A percentile compares a stretch with the other conserved stretches of the same genome.
These are phyloP conservation scores for Leptographium radiaticola DNA, from an alignment of 2,329 filamentous ascomycete species.

Conservation along the genomic window DNA sequence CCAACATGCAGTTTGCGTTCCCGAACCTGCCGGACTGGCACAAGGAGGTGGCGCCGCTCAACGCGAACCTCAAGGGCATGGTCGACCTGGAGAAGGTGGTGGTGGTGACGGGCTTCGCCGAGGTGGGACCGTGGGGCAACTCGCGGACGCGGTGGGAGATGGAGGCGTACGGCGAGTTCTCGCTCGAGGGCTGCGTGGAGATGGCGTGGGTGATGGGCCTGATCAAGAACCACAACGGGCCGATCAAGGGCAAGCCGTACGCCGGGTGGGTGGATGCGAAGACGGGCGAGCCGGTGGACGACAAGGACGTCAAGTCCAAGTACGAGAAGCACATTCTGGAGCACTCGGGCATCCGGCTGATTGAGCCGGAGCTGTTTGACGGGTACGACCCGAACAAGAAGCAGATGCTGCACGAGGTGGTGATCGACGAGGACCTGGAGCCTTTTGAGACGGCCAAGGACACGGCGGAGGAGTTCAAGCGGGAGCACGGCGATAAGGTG, in stretches of 20 bases:
- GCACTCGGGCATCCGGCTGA: constrained; percentile 92
- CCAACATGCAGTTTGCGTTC: constrained; percentile 97
- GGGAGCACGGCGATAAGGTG: constrained; percentile 93
- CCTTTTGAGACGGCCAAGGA: constrained; percentile 97
- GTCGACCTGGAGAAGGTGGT: constrained; percentile 97
- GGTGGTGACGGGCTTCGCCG: constrained; percentile 91
- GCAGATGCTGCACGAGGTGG: constrained; percentile 93
- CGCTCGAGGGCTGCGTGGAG: constrained; percentile 92
- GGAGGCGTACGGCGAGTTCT: constrained; percentile 94
- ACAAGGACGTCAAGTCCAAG: constrained; percentile 95
- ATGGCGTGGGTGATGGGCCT: constrained; percentile 99
- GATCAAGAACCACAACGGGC: constrained; percentile 96
- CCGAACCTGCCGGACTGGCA: constrained; percentile 86
- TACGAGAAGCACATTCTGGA: constrained; percentile 96
- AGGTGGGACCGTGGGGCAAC: constrained; percentile 97
- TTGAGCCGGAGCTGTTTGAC: constrained; percentile 92
- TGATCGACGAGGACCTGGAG: constrained; percentile 93
- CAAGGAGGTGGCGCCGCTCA: constrained; percentile 75
- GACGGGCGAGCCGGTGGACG: constrained; percentile 87
- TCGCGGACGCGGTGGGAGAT: constrained; percentile 98
- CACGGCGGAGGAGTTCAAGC: constrained; percentile 92
- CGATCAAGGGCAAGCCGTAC: constrained; percentile 91
- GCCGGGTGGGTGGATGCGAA: constrained; percentile 95
- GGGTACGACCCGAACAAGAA: constrained; percentile 98
- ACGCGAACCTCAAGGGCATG: constrained; percentile 86